Base-by-base conservation (phyloP, 1,284 basidiomycete genomes). In the Sporisorium graminicola region DNA sequence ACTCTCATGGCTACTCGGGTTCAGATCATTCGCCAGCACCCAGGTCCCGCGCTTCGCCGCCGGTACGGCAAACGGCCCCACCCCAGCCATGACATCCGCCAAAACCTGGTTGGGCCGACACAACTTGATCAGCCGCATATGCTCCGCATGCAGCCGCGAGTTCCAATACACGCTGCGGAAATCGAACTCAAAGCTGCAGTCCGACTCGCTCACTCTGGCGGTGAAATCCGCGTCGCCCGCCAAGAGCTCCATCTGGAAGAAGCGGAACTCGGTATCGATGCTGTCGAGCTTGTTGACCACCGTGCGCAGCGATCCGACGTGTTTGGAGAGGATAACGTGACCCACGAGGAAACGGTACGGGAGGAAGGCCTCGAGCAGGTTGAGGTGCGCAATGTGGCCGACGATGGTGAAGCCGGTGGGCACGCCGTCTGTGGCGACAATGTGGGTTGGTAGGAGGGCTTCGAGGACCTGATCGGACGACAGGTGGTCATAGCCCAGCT, bases 161-260 rank as follows among this genome's bases (percentile, higher is more conserved):
- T 99, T 99, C 95, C 95, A 99, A 87, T 99, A 99, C 3, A 99
- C 97, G 79, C 91, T 89, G 10, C 93, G 91, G 83, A 99, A 99
- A 85, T 99, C 95, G 80, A 99, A 98, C 0, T 90, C 91, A 86
- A 98, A 99, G 16, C 87, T 88, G 86, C 95, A 98, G 75, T 91
- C 90, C 8, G 91, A 90, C 63, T 85, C 84, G 13, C 68, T 73
- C 22, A 79, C 72, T 44, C 56, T 46, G 42, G 97, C 94, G 22
- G 93, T 80, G 81, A 92, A 96, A 81, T 97, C 89, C 0, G 91
- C 89, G 65, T 94, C 91, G 13, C 97, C 97, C 0, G 96, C 95
- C 22, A 99, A 88, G 2, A 98, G 89, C 83, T 99, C 97, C 97
- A 99, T 99, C 79, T 93, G 90, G 86, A 99, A 99, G 74, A 95